Conservation (phyloP, 1,139 yeast genomes). For the Arxiozyma slooffiae region DNA sequence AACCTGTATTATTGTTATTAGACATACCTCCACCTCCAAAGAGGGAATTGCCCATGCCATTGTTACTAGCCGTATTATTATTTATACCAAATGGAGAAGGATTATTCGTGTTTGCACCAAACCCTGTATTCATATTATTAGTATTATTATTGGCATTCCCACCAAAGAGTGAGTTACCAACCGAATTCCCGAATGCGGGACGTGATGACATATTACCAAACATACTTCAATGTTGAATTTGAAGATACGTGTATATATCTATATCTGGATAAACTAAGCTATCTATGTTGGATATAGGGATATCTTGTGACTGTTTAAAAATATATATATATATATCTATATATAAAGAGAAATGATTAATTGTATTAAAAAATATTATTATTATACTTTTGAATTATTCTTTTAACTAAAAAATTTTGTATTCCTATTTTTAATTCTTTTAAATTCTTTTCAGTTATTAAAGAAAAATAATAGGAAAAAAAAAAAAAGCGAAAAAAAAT, state of each 20-base stretch:
- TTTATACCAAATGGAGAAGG: conserved; percentile 38
- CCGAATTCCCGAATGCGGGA: conserved; percentile 20
- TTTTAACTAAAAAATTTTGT: background rate
- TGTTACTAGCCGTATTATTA: conserved; percentile 18
- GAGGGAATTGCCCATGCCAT: conserved; percentile 22
- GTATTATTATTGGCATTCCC: conserved; percentile 1
- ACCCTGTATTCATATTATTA: conserved; percentile 22
- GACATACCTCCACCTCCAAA: conserved; percentile 34
- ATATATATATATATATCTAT: no score
- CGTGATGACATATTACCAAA: conserved; percentile 15
- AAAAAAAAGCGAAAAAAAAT: no score
- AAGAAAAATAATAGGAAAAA: no score
- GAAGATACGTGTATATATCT: background rate
- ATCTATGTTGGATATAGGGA: no score
- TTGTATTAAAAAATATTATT: no score
- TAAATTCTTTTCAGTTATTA: no score
- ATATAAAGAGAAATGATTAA: no score
- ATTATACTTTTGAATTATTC: background rate
- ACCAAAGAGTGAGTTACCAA: background rate
- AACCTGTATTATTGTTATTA: conserved; percentile 17
- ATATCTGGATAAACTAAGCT: background rate
- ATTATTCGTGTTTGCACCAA: background rate
- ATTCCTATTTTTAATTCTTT: no score
- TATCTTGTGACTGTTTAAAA: background rate
- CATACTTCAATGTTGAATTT: conserved; percentile 10